Evolutionary conservation across 176 grass and related monocot species (phyloP), one percentile per base, ranked within the genome.

Genomic region (Carex parvula): DNA sequence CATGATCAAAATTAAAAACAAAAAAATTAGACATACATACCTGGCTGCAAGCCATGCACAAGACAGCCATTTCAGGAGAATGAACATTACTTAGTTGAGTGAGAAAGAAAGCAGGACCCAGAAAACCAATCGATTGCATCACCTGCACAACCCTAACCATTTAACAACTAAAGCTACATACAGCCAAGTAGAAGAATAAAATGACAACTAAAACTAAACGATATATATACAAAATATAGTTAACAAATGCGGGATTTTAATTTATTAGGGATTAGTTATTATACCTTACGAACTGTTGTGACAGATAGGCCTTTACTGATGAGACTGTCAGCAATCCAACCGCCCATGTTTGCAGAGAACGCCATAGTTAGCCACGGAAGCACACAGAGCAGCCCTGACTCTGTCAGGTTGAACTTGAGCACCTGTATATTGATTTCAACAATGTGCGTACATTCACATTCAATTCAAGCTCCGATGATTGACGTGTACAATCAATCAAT

Each of bases 41-140:
- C 92, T 98, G 95, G 84, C 92, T 98, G 85, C 92, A 98, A 72
- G 91, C 88, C 92, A 98, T 93, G 57, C 95, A 98, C 65, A 98
- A 86, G 46, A 98, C 88, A 17, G 92, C 95, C 95, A 98, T 91
- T 85, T 83, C 86, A 50, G 95, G 95, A 66, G 92, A 93, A 84
- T 95, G 37, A 3, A 94, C 80, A 89, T 98, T 88, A 90, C 95
- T 95, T 50, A 98, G 88, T 84, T 98, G 95, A 83, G 92, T 98
- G 21, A 98, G 88, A 82, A 98, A 98, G 89, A 98, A 98, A 64
- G 95, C 92, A 41, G 92, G 95, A 15, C 95, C 95, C 81, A 98
- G 90, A 87, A 98, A 98, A 79, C 95, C 95, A 83, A 98, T 92
- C 84, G 95, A 95, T 88, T 98, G 95, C 95, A 98, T 98, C 55